These are phyloP conservation scores for Capsella bursapastoris DNA, from an alignment of 345 rosid genomes.

Conservation along the genomic window DNA sequence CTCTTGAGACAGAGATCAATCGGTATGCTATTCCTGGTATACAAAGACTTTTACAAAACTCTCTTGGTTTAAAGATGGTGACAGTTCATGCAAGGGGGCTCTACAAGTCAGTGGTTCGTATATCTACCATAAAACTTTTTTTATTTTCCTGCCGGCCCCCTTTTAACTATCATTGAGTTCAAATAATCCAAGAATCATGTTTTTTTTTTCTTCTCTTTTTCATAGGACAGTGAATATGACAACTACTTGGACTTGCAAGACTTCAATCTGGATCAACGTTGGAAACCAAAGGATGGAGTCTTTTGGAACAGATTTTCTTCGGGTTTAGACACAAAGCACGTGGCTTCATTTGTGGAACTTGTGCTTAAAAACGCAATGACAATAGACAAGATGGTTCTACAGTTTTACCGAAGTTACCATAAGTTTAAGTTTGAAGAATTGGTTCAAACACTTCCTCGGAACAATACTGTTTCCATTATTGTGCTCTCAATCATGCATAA, in stretches of 20 bases:
- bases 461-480: neutral
- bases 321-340: neutral
- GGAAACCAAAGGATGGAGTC: neutral
- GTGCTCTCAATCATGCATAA: neutral
- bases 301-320: neutral
- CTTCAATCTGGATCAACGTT: neutral
- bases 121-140: neutral
- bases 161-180: neutral
- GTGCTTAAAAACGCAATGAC: neutral
- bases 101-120: too few relatives aligned
- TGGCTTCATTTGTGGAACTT: neutral
- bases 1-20: too few relatives aligned
- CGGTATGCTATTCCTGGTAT: too few relatives aligned
- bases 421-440: neutral
- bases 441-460: neutral
- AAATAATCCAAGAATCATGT: neutral
- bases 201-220: too few relatives aligned
- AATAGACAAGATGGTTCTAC: neutral
- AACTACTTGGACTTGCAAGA: neutral
- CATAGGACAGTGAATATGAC: neutral
- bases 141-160: neutral
- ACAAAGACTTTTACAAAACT: too few relatives aligned
- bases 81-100: too few relatives aligned
- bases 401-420: neutral
- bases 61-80: too few relatives aligned